Conservation (phyloP, 768 basidiomycete genomes). For the Gelatoporia subvermispora region DNA sequence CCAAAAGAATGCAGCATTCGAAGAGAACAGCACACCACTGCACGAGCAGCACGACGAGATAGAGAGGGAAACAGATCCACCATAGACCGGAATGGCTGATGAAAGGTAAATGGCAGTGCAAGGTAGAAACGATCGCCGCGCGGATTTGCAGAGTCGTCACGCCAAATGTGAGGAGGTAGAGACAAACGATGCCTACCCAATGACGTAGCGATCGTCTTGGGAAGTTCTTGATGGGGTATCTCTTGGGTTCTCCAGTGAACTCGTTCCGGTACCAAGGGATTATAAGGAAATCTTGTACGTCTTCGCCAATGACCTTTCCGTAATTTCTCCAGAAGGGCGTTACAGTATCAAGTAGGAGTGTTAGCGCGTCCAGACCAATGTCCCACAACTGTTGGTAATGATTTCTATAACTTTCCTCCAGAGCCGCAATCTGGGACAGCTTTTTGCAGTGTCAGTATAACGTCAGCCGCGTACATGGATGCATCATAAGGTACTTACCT, state of each 20-base stretch:
- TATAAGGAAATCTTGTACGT: conserved; percentile 75
- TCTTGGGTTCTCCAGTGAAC: conserved; percentile 72
- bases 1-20: conserved; percentile 51
- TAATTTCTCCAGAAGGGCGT: conserved; percentile 80
- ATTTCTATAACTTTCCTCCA: conserved; percentile 77
- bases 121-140: conserved; percentile 50
- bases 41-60: conserved; percentile 57
- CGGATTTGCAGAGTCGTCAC: conserved; percentile 53
- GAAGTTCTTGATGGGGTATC: conserved; percentile 53
- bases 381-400: conserved; percentile 82
- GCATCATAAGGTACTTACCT: conserved; percentile 45
- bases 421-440: conserved; percentile 64
- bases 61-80: conserved; percentile 59
- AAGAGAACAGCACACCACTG: conserved; percentile 64
- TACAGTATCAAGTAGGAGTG: conserved; percentile 69
- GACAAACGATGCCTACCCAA: conserved; percentile 57
- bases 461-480: conserved; percentile 2
- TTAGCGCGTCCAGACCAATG: conserved; percentile 71
- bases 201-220: conserved; percentile 64
- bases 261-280: conserved; percentile 81
- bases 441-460: conserved; percentile 19
- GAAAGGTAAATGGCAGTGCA: conserved; percentile 50
- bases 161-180: conserved; percentile 43
- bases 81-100: conserved; percentile 59
- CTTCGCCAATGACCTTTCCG: conserved; percentile 76